These are phyloP conservation scores for Ophiocordyceps robertsii DNA, from an alignment of 2,329 filamentous ascomycete genomes.

Conservation along the genomic window DNA sequence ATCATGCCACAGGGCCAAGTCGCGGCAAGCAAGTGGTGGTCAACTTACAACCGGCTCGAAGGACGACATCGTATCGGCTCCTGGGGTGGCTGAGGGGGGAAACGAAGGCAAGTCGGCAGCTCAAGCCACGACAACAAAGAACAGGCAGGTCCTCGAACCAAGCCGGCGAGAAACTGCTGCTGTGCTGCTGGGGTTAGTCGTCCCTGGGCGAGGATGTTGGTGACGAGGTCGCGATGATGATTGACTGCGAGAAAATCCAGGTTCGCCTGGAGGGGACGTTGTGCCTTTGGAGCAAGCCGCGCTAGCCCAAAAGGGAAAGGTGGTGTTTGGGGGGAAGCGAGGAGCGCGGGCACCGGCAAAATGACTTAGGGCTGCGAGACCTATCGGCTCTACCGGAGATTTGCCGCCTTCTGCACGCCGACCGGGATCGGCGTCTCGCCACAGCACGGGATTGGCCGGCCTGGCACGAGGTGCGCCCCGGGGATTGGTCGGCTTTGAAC, in stretches of 20 bases:
- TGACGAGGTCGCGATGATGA: constrained; percentile 26
- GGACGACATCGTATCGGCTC: constrained; percentile 47
- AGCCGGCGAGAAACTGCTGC: constrained; percentile 24
- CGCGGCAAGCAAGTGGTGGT: constrained; percentile 1
- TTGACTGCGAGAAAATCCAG: constrained; percentile 26
- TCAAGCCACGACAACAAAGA: constrained; percentile 16
- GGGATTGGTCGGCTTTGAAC: too few relatives aligned
- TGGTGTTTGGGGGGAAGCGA: constrained; percentile 19
- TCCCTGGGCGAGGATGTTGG: constrained; percentile 19
- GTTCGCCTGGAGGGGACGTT: constrained; percentile 23
- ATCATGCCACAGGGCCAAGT: background rate
- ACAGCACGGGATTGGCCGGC: background rate
- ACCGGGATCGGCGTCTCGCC: too few relatives aligned
- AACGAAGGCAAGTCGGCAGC: constrained; percentile 18
- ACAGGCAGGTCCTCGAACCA: constrained; percentile 23
- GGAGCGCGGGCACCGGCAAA: constrained; percentile 15
- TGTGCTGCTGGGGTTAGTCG: constrained; percentile 29
- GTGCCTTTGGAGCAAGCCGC: constrained; percentile 20
- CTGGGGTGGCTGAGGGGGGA: constrained; percentile 14
- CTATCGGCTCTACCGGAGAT: constrained; percentile 19
- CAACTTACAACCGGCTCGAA: constrained; percentile 59
- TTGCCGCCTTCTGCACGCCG: constrained; percentile 8
- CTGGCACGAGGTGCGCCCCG: too few relatives aligned
- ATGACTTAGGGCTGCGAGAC: constrained; percentile 27
- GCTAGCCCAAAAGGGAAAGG: constrained; percentile 21